Evolutionary conservation across 129 eudicot species (phyloP), one percentile per base, ranked within the genome.

Genomic region (Pittosporum tobira): DNA sequence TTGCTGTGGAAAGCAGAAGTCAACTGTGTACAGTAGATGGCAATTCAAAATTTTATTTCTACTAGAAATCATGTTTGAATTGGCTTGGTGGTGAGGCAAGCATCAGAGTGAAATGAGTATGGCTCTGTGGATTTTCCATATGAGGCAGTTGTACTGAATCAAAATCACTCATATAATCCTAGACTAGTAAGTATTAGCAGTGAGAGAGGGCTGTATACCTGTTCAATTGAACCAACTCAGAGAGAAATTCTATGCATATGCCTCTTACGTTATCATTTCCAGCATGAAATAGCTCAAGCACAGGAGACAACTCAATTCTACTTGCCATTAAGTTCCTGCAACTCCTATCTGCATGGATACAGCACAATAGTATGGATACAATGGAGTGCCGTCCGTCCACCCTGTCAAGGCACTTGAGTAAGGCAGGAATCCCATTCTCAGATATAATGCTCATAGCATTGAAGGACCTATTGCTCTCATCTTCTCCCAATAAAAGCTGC

Each of bases 211-310:
- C 44, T 38, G 46, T 19, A 43, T 81, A 82, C 95, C 95, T 82
- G 79, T 74, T 80, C 61, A 83, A 48, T 25, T 74, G 88, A 67
- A 87, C 88, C 50, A 87, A 74, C 81, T 87, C 95, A 23, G 64
- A 72, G 9, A 87, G 82, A 77, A 87, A 77, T 18, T 87, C 93
- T 69, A 87, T 72, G 77, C 95, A 87, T 61, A 75, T 56, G 52
- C 88, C 95, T 67, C 81, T 77, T 34, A 70, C 72, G 37, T 66
- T 59, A 46, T 87, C 95, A 34, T 77, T 73, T 80, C 95, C 95
- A 61, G 77, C 79, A 73, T 87, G 93, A 77, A 87, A 82, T 27
- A 87, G 26, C 59, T 87, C 95, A 69, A 87, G 93, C 78, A 87
- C 82, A 20, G 79, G 88, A 62, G 76, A 74, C 61, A 77, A 65